Evolutionary conservation across 805 yeast genomes (phyloP).

Genomic region (Schwanniomyces occidentalis): DNA sequence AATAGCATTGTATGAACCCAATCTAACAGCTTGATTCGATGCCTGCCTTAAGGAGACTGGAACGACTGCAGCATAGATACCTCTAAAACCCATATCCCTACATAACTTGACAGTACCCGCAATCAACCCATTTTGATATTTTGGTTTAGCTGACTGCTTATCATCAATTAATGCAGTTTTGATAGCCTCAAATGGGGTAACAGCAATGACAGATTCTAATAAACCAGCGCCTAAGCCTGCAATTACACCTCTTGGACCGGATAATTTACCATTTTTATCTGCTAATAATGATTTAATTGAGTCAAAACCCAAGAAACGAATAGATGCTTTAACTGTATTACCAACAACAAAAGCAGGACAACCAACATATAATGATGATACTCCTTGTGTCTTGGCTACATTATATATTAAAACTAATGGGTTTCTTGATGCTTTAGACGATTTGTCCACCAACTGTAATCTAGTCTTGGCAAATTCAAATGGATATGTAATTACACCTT

Average conservation of each 20-base stretch:
- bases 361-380: constrained; percentile 81
- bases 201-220: constrained; percentile 87
- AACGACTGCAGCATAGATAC: constrained; percentile 83
- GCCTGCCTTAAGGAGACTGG: constrained; percentile 97
- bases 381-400: constrained; percentile 76
- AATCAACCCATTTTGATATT: constrained; percentile 64
- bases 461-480: constrained; percentile 97
- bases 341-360: constrained; percentile 97
- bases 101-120: constrained; percentile 67
- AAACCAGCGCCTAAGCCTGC: constrained; percentile 99
- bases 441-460: constrained; percentile 73
- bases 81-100: constrained; percentile 76
- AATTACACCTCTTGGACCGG: constrained; percentile 87
- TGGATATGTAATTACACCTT: constrained; percentile 90
- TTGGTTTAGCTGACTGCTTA: constrained; percentile 72
- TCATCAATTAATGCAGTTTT: constrained; percentile 96
- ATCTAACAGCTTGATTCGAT: constrained; percentile 89
- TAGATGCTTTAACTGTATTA: constrained; percentile 94
- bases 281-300: constrained; percentile 72
- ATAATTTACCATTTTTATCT: constrained; percentile 82
- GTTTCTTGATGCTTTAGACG: constrained; percentile 68
- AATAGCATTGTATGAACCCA: constrained; percentile 90
- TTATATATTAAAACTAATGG: constrained; percentile 80
- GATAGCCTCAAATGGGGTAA: constrained; percentile 95
- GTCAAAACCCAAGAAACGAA: constrained; percentile 91